These are phyloP conservation scores for Amylocarpus encephaloides DNA, from an alignment of 2,329 filamentous ascomycete genomes.

Conservation along the genomic window DNA sequence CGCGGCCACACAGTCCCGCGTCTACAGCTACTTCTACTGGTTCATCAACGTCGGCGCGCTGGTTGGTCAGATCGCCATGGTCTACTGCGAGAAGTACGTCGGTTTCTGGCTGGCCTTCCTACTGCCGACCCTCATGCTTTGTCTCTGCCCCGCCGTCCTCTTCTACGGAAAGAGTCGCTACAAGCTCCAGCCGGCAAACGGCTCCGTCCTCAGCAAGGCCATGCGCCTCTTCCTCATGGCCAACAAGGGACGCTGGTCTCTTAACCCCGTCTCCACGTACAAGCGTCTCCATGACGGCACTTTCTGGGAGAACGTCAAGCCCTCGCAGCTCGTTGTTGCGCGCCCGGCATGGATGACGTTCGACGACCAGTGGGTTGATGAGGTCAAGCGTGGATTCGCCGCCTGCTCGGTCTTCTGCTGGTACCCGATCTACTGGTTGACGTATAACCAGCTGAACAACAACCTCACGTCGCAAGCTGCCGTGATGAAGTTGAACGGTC, in stretches of 20 bases:
- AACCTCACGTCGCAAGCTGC: constrained; percentile 59
- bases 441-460: constrained; percentile 54
- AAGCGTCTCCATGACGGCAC: constrained; percentile 43
- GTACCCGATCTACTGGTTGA: constrained; percentile 48
- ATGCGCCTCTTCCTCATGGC: constrained; percentile 53
- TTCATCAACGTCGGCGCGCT: constrained; percentile 61
- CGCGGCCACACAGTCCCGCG: constrained; percentile 48
- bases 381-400: constrained; percentile 62
- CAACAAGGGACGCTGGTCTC: constrained; percentile 56
- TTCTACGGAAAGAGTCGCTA: constrained; percentile 54
- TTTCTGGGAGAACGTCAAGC: constrained; percentile 66
- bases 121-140: constrained; percentile 60
- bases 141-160: constrained; percentile 55
- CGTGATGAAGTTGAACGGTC: constrained; percentile 60
- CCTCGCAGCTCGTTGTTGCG: constrained; percentile 50
- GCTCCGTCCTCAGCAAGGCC: constrained; percentile 65
- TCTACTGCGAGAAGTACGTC: constrained; percentile 69
- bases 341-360: constrained; percentile 73
- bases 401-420: constrained; percentile 63
- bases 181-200: constrained; percentile 57
- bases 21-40: constrained; percentile 67
- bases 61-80: constrained; percentile 57
- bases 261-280: constrained; percentile 54
- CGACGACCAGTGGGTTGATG: constrained; percentile 77
- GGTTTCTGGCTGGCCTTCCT: constrained; percentile 70